Percentiles rank a stretch among this genome's conserved stretches.
Evolutionary conservation across 805 yeast genomes (phyloP).

Genomic region (Debaryomyces tyrocola): DNA sequence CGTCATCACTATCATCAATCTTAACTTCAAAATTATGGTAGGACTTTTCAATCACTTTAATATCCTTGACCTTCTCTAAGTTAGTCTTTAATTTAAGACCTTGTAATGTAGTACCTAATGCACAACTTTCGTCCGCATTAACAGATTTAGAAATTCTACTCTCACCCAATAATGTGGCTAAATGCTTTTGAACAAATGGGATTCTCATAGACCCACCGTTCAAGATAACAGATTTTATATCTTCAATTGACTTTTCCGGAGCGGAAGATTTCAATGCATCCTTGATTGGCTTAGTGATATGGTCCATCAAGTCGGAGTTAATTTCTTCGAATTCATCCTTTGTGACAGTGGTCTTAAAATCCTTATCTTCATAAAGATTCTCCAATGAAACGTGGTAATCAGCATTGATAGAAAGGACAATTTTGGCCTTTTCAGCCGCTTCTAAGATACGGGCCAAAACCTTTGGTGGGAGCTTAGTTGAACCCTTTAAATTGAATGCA

Average conservation of each 20-base stretch:
- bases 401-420: constrained; percentile 80
- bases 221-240: constrained; percentile 67
- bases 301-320: constrained; percentile 42
- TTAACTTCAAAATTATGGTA: constrained; percentile 47
- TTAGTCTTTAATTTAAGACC: constrained; percentile 71
- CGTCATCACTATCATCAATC: constrained; percentile 23
- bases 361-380: constrained; percentile 68
- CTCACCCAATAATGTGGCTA: constrained; percentile 55
- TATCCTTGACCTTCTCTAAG: constrained; percentile 59
- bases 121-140: constrained; percentile 95
- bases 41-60: constrained; percentile 58
- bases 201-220: constrained; percentile 92
- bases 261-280: constrained; percentile 41
- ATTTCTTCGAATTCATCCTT: constrained; percentile 79
- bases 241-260: constrained; percentile 27
- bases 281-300: constrained; percentile 55
- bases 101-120: constrained; percentile 82
- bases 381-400: constrained; percentile 82
- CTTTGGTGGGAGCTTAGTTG: constrained; percentile 51
- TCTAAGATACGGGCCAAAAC: constrained; percentile 69
- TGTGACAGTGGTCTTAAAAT: constrained; percentile 64
- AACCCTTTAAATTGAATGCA: constrained; percentile 33
- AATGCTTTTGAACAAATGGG: constrained; percentile 75
- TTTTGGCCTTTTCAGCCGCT: constrained; percentile 86
- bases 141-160: constrained; percentile 74